These are phyloP conservation scores for Mycena latifolia DNA, from an alignment of 768 basidiomycete species.

Conservation along the genomic window DNA sequence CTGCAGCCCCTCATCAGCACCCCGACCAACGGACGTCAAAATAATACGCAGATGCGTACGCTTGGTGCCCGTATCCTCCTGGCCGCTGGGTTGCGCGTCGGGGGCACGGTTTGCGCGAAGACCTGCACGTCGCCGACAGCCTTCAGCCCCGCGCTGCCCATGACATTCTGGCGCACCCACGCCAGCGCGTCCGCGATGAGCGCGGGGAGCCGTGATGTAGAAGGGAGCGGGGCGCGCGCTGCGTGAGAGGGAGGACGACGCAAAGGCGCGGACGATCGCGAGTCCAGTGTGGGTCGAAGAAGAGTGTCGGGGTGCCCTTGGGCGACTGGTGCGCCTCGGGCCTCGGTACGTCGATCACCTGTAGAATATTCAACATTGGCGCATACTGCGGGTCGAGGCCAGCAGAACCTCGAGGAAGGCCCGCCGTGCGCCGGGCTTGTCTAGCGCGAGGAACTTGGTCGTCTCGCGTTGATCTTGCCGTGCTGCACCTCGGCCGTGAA, in stretches of 20 bases:
- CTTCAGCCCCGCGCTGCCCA: too few species aligned
- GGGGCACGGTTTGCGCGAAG: slow-evolving; percentile 63
- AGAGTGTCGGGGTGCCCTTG: slow-evolving; percentile 53
- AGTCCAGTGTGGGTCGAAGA: slow-evolving; percentile 95
- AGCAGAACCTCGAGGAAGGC: slow-evolving; percentile 81
- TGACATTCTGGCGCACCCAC: slow-evolving; percentile 79
- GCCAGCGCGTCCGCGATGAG: slow-evolving; percentile 71
- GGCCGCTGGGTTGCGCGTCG: slow-evolving; percentile 66
- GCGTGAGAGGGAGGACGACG: slow-evolving; percentile 76
- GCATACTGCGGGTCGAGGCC: background rate
- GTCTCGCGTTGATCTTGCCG: slow-evolving; percentile 41
- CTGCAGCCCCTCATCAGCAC: slow-evolving; percentile 52
- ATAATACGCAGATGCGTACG: slow-evolving; percentile 54
- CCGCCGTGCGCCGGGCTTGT: slow-evolving; percentile 85
- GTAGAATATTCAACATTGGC: background rate
- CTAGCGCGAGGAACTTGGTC: slow-evolving; percentile 87
- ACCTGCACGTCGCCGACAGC: slow-evolving; percentile 69
- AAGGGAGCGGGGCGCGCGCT: slow-evolving; percentile 62
- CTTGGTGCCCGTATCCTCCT: slow-evolving; percentile 46
- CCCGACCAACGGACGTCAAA: slow-evolving; percentile 45
- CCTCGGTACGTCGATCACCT: slow-evolving; percentile 78
- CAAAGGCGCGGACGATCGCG: slow-evolving; percentile 90
- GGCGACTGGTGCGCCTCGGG: slow-evolving; percentile 31
- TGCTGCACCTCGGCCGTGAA: slow-evolving; percentile 73
- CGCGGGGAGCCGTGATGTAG: slow-evolving; percentile 58